Base-by-base conservation (phyloP, 371 early-diverging fungal species). In the Mucor piriformis region DNA sequence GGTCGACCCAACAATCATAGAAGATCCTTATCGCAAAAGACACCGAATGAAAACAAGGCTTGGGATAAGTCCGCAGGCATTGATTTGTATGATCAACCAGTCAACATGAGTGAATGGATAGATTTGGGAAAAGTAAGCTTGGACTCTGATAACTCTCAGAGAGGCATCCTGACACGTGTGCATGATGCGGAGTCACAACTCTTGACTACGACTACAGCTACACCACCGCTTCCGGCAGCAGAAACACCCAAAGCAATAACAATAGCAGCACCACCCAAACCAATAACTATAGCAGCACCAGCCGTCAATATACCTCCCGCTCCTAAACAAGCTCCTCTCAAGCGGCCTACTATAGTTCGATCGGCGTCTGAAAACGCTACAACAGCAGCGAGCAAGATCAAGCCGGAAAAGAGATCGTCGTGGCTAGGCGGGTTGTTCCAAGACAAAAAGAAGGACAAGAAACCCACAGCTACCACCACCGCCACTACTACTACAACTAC, bases 71-170 rank as follows among this genome's bases (percentile, higher is more conserved):
- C 59, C 0, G 69, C 65, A 35, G 73, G 69, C 3, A 50, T 79
- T 0, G 54, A 57, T 29, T 55, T 79, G 3, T 70, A 69, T 48
- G 80, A 79, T 42, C 68, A 68, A 33, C 80, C 80, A 4, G 80
- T 79, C 12, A 76, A 72, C 50, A 66, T 79, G 63, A 72, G 80
- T 54, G 80, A 79, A 60, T 74, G 72, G 69, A 72, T 79, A 18
- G 80, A 79, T 65, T 61, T 79, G 13, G 80, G 80, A 12, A 71
- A 61, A 44, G 71, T 67, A 2, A 72, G 70, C 40, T 52, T 74
- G 12, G 74, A 69, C 20, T 64, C 72, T 13, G 58, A 59, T 38
- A 66, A 69, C 37, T 71, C 76, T 32, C 72, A 74, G 44, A 69
- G 69, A 43, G 74, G 74, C 8, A 79, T 80, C 13, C 51, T 79